Evolutionary conservation across 2,329 filamentous ascomycete genomes (phyloP).

Genomic region (Phaeosphaeria sp.): DNA sequence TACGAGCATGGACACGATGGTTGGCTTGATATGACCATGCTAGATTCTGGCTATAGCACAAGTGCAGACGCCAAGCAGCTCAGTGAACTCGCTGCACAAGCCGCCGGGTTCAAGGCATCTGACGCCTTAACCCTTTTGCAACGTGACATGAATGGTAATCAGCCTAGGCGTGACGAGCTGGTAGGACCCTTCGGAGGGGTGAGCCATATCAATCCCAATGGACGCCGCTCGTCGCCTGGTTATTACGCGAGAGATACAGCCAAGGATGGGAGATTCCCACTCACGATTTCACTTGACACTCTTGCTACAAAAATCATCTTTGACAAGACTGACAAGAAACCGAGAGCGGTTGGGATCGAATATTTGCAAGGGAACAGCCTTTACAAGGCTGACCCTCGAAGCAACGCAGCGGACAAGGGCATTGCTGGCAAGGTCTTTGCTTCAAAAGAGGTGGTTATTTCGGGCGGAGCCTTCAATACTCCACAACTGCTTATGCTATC

Average conservation of each 20-base stretch:
- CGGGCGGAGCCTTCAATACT: constrained; percentile 63
- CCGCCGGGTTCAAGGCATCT: constrained; percentile 16
- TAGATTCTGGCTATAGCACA: constrained; percentile 26
- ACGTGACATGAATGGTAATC: constrained; percentile 29
- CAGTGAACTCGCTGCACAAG: constrained; percentile 18
- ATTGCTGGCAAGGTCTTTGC: constrained; percentile 50
- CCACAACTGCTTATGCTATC: constrained; percentile 69
- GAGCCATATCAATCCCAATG: constrained; percentile 31
- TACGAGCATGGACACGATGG: constrained; percentile 27
- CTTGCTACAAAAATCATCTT: constrained; percentile 53
- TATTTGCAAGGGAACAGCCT: constrained; percentile 51
- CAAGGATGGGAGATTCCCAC: constrained; percentile 47
- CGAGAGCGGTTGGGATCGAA: constrained; percentile 53
- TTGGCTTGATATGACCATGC: constrained; percentile 35
- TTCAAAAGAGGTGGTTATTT: constrained; percentile 35
- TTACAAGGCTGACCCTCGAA: constrained; percentile 53
- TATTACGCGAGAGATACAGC: constrained; percentile 57
- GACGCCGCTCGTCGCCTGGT: constrained; percentile 31
- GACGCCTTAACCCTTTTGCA: constrained; percentile 18
- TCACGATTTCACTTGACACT: constrained; percentile 44
- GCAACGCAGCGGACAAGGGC: constrained; percentile 25
- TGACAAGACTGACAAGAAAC: constrained; percentile 34
- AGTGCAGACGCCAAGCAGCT: constrained; percentile 24
- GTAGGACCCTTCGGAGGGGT: constrained; percentile 33
- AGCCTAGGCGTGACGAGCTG: constrained; percentile 21